Evolutionary conservation across 1,284 basidiomycete genomes (phyloP), one percentile per base, ranked within the genome.

Genomic region (Pyrrhoderma noxium): DNA sequence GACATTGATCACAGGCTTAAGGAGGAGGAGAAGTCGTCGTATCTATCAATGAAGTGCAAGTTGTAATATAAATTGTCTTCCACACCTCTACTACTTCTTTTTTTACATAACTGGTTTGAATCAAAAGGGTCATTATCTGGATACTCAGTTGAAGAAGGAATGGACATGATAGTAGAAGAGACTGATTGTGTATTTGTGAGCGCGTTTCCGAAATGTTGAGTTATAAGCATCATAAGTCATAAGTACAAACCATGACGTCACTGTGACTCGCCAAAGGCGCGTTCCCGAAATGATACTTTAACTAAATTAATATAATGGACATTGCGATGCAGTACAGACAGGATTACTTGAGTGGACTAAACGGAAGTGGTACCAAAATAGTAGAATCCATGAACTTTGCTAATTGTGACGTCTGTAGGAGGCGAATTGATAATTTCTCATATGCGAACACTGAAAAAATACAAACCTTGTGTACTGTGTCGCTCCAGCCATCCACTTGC

Each of bases 401-500:
- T 47, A 89, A 71, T 61, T 89, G 82, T 18, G 87, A 73, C 8
- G 89, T 92, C 89, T 92, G 64, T 11, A n/a, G n/a, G n/a, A n/a
- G n/a, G n/a, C n/a, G n/a, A n/a, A n/a, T 31, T 11, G 27, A 5
- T 31, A 31, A 31, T 5, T 31, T 31, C 27, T 31, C 11, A 31
- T n/a, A n/a, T n/a, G n/a, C n/a, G n/a, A 31, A 31, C 27, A 5
- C 5, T 40, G 8, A 22, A 21, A 11, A 34, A 14, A 9, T 36
- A 60, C 70, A 56, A 57, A 85, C 92, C 82, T 94, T 91, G 56
- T 85, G 83, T 35, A 96, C 93, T 0, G 93, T 97, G 66, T 92
- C 86, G 44, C 87, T 85, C 94, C 93, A 97, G 13, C 89, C 89
- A 59, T 94, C 90, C 59, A 92, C 75, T 59, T 88, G 78, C 93